Evolutionary conservation across 805 yeast species (phyloP), one percentile per base, ranked within the genome.

Genomic region (Cyberlindnera amylophila): DNA sequence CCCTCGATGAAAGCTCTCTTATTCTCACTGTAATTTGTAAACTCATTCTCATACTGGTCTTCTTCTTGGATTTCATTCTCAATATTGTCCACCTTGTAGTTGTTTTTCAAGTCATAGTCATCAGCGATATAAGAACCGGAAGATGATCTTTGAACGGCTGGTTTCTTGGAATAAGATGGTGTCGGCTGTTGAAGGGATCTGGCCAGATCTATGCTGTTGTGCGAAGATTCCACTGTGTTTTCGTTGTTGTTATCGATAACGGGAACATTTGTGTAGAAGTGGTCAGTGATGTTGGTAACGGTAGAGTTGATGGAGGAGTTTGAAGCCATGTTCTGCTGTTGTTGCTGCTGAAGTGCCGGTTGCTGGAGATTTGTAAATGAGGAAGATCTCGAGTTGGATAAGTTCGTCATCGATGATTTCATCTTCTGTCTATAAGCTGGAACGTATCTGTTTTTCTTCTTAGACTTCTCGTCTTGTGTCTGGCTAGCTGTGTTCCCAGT

Each of bases 11-110:
- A 73, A 19, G 66, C 66, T 49, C 66, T 62, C 49, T 68, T 72
- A 47, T 65, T 73, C 39, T 62, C 63, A 6, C 65, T 55, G 47
- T 73, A 72, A 47, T 71, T 72, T 1, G 77, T 69, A 39, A 69
- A 70, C 37, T 70, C 73, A 44, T 70, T 69, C 49, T 67, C 72
- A 43, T 69, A 69, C 44, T 67, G 71, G 47, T 68, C 73, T 42
- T 68, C 73, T 42, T 68, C 71, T n/a, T 61, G 59, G 13, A 67
- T 66, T 38, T 65, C 67, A 34, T 54, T 43, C 1, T 58, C 49
- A n/a, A n/a, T n/a, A 32, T 61, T 60, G 6, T 45, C 48, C 11
- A 55, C 45, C 30, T 64, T 57, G 44, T 64, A 63, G 46, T 62
- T 64, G 41, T 63, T 63, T 44, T 62, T 63, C 41, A 64, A 39